A percentile compares a stretch with the other conserved stretches of the same genome.
These are phyloP conservation scores for Pseudopithomyces maydicus DNA, from an alignment of 2,329 filamentous ascomycete species.

Conservation along the genomic window DNA sequence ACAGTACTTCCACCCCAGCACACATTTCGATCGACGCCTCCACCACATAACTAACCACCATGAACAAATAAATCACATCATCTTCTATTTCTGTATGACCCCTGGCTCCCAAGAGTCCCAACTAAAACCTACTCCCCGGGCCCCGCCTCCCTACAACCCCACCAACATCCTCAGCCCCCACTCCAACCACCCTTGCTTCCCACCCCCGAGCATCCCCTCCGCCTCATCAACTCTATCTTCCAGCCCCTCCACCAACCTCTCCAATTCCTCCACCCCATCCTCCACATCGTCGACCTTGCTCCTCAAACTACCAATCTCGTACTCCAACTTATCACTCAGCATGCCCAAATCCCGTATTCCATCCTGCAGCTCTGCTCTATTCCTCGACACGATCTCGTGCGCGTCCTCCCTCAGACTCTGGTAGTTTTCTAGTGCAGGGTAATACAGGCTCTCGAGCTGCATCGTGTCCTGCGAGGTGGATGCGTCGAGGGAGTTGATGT, in stretches of 20 bases:
- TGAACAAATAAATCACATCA: too few species aligned
- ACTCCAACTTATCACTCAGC: constrained; percentile 84
- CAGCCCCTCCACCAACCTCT: constrained; percentile 62
- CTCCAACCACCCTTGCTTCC: constrained; percentile 40
- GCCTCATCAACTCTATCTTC: constrained; percentile 55
- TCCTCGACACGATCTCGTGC: constrained; percentile 70
- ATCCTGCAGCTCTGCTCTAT: constrained; percentile 72
- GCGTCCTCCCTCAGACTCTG: constrained; percentile 69
- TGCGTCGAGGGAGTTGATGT: constrained; percentile 65
- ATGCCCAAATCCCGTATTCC: constrained; percentile 79
- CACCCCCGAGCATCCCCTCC: constrained; percentile 59
- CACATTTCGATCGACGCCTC: too few species aligned
- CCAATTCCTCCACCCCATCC: constrained; percentile 78
- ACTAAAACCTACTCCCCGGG: too few species aligned
- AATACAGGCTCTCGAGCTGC: constrained; percentile 71
- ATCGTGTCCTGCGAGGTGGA: constrained; percentile 63
- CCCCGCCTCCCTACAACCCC: constrained; percentile 14
- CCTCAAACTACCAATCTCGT: constrained; percentile 82
- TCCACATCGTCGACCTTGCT: constrained; percentile 87
- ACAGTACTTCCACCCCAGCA: too few species aligned
- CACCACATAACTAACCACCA: too few species aligned
- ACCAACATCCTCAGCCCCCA: constrained; percentile 36
- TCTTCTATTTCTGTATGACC: too few species aligned
- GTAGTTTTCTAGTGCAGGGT: constrained; percentile 72
- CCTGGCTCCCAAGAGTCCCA: too few species aligned